Conservation (phyloP, 2,329 filamentous ascomycete species). For the Dothiorella sarmentorum region DNA sequence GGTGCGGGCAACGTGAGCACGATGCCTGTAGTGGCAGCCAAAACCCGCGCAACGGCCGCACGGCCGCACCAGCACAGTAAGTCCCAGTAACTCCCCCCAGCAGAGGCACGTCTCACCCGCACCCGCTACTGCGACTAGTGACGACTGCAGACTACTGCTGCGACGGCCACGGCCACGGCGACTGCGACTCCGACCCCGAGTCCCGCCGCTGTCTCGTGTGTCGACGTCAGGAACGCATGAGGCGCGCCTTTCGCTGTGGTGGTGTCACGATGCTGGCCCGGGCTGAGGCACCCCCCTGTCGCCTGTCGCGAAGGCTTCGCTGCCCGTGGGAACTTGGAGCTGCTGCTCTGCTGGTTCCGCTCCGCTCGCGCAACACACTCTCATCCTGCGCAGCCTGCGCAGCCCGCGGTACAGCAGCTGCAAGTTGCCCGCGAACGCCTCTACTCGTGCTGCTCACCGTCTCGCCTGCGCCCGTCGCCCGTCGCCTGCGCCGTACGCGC, state of each 20-base stretch:
- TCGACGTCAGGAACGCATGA: slow-evolving; percentile 2
- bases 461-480: not conserved
- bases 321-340: slow-evolving; percentile 1
- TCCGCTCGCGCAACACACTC: slow-evolving; percentile 11
- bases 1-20: slow-evolving; percentile 3
- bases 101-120: no score
- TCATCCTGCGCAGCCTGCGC: not conserved
- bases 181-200: not conserved
- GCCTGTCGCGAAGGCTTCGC: not conserved
- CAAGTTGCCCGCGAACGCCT: slow-evolving; percentile 9
- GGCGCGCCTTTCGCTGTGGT: slow-evolving; percentile 5
- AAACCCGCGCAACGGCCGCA: not conserved
- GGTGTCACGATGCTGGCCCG: slow-evolving; percentile 5
- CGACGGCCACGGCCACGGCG: not conserved
- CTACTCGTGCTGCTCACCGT: not conserved
- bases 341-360: not conserved
- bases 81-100: not conserved
- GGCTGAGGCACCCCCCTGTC: not conserved
- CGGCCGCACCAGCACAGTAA: not conserved
- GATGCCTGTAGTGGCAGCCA: not conserved
- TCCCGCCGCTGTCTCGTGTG: slow-evolving; percentile 1
- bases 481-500: slow-evolving; percentile 4
- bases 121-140: no score
- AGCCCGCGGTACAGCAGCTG: slow-evolving; percentile 12
- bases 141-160: no score